phyloP scores from a whole-genome alignment of 2,329 filamentous ascomycete genomes.

The Coniosporium tulheliwenetii region DNA sequence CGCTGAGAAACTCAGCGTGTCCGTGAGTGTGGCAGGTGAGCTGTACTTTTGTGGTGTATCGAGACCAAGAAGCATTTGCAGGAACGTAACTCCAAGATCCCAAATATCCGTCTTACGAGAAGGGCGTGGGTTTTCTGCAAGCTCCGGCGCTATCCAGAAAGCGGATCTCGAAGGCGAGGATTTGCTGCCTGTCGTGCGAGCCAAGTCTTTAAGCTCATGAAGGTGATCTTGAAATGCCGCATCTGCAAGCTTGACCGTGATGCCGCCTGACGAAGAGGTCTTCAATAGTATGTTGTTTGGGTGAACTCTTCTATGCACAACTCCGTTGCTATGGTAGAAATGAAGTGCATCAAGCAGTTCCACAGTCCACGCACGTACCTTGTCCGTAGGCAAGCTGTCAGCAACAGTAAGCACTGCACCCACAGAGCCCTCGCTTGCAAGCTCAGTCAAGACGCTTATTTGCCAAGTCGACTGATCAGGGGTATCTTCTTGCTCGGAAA shows the following conservation, averaged over 20 bases:
- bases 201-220: constrained; percentile 41
- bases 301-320: constrained; percentile 53
- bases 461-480: constrained; percentile 37
- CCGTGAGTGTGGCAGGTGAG: constrained; percentile 60
- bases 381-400: constrained; percentile 56
- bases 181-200: constrained; percentile 15
- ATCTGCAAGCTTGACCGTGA: constrained; percentile 58
- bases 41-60: constrained; percentile 62
- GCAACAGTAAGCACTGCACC: constrained; percentile 61
- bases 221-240: constrained; percentile 55
- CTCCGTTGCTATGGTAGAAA: constrained; percentile 70
- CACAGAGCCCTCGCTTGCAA: constrained; percentile 69
- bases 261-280: constrained; percentile 49
- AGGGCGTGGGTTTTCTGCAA: constrained; percentile 36
- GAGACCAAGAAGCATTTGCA: constrained; percentile 88
- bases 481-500: too few species aligned
- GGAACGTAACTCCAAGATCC: constrained; percentile 80
- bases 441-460: constrained; percentile 58
- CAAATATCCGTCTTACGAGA: constrained; percentile 80
- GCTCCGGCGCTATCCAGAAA: constrained; percentile 73
- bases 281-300: constrained; percentile 66
- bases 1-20: constrained; percentile 56
- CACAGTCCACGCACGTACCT: constrained; percentile 77
- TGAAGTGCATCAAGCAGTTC: constrained; percentile 80
- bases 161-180: constrained; percentile 53